Evolutionary conservation across 306 rosid genomes (phyloP).

Genomic region (Parietaria judaica): DNA sequence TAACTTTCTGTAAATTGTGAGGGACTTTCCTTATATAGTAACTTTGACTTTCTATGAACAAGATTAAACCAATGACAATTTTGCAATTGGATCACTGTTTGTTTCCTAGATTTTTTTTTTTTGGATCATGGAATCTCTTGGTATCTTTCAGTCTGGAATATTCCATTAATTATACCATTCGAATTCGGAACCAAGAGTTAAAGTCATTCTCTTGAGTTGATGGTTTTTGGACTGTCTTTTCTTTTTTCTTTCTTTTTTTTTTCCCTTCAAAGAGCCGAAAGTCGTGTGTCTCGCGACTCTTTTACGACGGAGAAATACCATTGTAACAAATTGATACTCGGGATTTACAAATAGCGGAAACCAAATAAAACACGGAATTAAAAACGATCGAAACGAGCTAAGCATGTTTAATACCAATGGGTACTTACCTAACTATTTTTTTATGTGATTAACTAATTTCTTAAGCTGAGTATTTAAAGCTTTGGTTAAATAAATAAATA

Average conservation of each 20-base stretch:
- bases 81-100: conserved; percentile 8
- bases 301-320: too few species aligned
- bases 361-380: too few species aligned
- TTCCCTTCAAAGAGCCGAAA: not conserved
- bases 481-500: too few species aligned
- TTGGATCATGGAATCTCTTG: conserved; percentile 9
- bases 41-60: conserved; percentile 1
- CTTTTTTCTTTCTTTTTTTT: not conserved
- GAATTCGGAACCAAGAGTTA: conserved; percentile 7
- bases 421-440: too few species aligned
- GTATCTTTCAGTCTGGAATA: conserved; percentile 17
- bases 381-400: too few species aligned
- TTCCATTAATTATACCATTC: conserved; percentile 21
- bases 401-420: too few species aligned
- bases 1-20: conserved; percentile 10
- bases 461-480: too few species aligned
- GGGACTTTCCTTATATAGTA: conserved; percentile 13
- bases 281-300: too few species aligned
- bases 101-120: conserved; percentile 3
- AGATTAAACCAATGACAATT: not conserved
- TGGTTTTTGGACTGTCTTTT: not conserved
- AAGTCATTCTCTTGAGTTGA: conserved; percentile 18
- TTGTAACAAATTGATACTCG: too few species aligned
- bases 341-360: too few species aligned
- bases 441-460: too few species aligned